A percentile compares a stretch with the other conserved stretches of the same genome.
Evolutionary conservation across 2,329 filamentous ascomycete species (phyloP).

Genomic region (Xylariomycetidae sp.): DNA sequence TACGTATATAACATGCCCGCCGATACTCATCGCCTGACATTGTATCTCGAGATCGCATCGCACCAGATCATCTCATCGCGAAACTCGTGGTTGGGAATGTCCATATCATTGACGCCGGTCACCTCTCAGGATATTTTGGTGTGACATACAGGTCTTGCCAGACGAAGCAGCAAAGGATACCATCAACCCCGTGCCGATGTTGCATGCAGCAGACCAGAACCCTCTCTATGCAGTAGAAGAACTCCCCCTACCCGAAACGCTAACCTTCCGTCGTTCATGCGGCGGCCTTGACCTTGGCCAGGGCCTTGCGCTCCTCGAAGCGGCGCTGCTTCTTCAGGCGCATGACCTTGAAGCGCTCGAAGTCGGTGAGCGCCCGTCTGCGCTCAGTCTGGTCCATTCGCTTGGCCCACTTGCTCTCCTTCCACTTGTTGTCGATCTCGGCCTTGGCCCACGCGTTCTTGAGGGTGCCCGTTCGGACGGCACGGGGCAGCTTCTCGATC

Average conservation of each 20-base stretch:
- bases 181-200: constrained; percentile 53
- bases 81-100: constrained; percentile 42
- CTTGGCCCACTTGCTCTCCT: constrained; percentile 89
- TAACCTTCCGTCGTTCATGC: constrained; percentile 53
- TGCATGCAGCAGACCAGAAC: constrained; percentile 15
- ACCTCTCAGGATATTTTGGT: constrained; percentile 41
- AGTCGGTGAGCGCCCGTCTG: constrained; percentile 91
- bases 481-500: constrained; percentile 80
- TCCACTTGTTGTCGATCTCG: constrained; percentile 90
- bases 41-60: too few species aligned
- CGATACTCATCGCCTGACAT: too few species aligned
- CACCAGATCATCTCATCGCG: too few species aligned
- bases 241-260: constrained; percentile 31
- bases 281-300: constrained; percentile 84
- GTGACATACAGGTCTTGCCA: constrained; percentile 61
- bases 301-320: constrained; percentile 95
- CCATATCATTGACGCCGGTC: constrained; percentile 61
- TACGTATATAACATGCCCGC: too few species aligned
- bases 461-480: constrained; percentile 73
- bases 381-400: constrained; percentile 78
- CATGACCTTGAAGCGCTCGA: constrained; percentile 99
- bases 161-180: constrained; percentile 45
- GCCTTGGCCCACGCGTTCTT: constrained; percentile 87
- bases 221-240: constrained; percentile 17
- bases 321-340: constrained; percentile 98